A percentile compares a stretch with the other conserved stretches of the same genome.
phyloP scores from a whole-genome alignment of 1,284 basidiomycete species.

The Sanghuangporus baumii region DNA sequence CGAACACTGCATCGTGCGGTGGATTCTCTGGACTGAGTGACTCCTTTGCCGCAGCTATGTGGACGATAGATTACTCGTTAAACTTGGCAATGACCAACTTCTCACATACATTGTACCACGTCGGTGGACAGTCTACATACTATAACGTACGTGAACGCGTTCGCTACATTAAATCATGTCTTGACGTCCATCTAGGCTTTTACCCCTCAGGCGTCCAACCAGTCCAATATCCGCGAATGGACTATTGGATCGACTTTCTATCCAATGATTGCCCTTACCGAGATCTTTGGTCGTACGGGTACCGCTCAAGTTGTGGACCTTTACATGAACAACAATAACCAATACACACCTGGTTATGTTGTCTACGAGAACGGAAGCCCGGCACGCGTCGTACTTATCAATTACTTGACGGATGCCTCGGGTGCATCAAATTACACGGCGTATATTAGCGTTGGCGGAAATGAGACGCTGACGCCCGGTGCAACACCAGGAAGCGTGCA shows the following conservation, averaged over 20 bases:
- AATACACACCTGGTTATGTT: constrained; percentile 23
- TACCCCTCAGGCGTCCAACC: constrained; percentile 26
- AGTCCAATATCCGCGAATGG: constrained; percentile 24
- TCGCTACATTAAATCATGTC: background rate
- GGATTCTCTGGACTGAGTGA: constrained; percentile 40
- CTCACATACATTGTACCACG: constrained; percentile 19
- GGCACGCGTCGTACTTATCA: constrained; percentile 25
- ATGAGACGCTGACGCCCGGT: constrained; percentile 16
- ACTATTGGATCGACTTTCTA: constrained; percentile 27
- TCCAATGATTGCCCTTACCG: constrained; percentile 25
- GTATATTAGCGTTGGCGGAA: constrained; percentile 22
- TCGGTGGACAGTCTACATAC: constrained; percentile 23
- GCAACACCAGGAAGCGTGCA: constrained; percentile 18
- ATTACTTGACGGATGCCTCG: constrained; percentile 24
- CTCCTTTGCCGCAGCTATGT: constrained; percentile 38
- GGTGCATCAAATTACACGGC: constrained; percentile 25
- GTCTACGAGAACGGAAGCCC: constrained; percentile 26
- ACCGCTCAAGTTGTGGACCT: constrained; percentile 24
- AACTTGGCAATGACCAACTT: constrained; percentile 25
- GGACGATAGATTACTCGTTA: constrained; percentile 27
- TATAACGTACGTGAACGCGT: constrained; percentile 20
- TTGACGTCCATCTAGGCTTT: constrained; percentile 20
- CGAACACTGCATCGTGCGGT: constrained; percentile 41
- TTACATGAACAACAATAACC: constrained; percentile 18
- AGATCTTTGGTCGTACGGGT: constrained; percentile 24